Evolutionary conservation across 192 early-diverging fungal genomes (phyloP), one percentile per base, ranked within the genome.

Genomic region (Phlyctochytrium planicorne): DNA sequence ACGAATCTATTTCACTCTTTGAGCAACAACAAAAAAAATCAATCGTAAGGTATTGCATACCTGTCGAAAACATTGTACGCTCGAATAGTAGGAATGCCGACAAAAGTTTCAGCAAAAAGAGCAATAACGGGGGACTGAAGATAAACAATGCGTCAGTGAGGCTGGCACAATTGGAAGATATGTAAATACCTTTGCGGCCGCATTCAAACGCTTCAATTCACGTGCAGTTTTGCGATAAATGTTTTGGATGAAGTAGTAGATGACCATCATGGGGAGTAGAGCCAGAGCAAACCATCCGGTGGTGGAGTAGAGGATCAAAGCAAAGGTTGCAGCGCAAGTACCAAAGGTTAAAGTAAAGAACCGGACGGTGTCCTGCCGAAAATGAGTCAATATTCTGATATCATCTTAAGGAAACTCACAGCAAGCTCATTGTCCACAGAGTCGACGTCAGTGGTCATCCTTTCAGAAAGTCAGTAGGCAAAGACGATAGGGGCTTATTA

Each of bases 41-140:
- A n/a, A n/a, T n/a, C n/a, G n/a, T n/a, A n/a, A n/a, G n/a, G n/a
- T n/a, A n/a, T n/a, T n/a, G 20, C 6, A 47, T 47, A 47, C 40
- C 40, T 47, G 40, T 20, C 10, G 20, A 47, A 20, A 6, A 47
- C 40, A 20, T 47, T 47, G 40, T 91, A 96, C 0, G 93, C 92
- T 24, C 94, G 85, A 68, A 98, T 97, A 0, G 92, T 94, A 1
- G 90, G 69, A 6, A 93, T 59, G 0, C 96, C 96, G 24, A 81
- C 84, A 20, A 94, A 71, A 0, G 90, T 87, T 63, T 96, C 93
- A 3, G 84, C 84, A 67, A 94, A 91, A 37, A 91, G 91, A 0
- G 93, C 80, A 68, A 91, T 94, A 0, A 95, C 75, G 0, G 91
- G 91, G 1, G 87, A 89, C 40, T 47, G n/a, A n/a, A n/a, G n/a